phyloP scores from a whole-genome alignment of 202 grass and related monocot genomes.

The Setaria italica region DNA sequence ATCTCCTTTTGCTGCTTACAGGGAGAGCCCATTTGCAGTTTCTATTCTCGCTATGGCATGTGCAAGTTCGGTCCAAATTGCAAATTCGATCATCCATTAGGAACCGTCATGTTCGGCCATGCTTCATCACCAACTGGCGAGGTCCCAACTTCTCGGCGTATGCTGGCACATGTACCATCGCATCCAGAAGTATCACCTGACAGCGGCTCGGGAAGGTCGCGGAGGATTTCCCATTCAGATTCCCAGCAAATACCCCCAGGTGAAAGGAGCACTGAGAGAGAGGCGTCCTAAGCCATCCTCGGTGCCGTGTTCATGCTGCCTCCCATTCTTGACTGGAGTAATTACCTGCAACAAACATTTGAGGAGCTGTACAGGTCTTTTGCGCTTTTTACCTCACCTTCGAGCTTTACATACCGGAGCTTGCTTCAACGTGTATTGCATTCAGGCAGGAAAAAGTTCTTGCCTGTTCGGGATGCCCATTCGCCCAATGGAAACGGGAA shows the following conservation, averaged over 20 bases:
- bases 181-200: slow-evolving; percentile 53
- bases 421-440: slow-evolving; percentile 58
- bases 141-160: slow-evolving; percentile 39
- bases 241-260: slow-evolving; percentile 56
- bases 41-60: slow-evolving; percentile 87
- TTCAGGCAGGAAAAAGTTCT: slow-evolving; percentile 66
- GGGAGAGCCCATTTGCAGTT: slow-evolving; percentile 74
- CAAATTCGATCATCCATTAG: slow-evolving; percentile 90
- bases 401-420: slow-evolving; percentile 57
- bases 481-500: slow-evolving; percentile 27
- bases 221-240: slow-evolving; percentile 53
- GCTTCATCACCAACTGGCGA: slow-evolving; percentile 57
- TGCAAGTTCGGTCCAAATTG: slow-evolving; percentile 95
- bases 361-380: slow-evolving; percentile 52
- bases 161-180: slow-evolving; percentile 52
- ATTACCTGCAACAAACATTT: slow-evolving; percentile 47
- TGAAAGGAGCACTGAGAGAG: slow-evolving; percentile 70
- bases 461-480: slow-evolving; percentile 53
- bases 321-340: slow-evolving; percentile 46
- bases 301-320: slow-evolving; percentile 35
- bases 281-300: slow-evolving; percentile 63
- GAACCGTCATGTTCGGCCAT: slow-evolving; percentile 58
- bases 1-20: slow-evolving; percentile 47
- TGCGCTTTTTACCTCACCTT: slow-evolving; percentile 49
- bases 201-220: slow-evolving; percentile 42